Evolutionary conservation across 352 stramenopile species (phyloP).

Genomic region (Phytopythium boreale): DNA sequence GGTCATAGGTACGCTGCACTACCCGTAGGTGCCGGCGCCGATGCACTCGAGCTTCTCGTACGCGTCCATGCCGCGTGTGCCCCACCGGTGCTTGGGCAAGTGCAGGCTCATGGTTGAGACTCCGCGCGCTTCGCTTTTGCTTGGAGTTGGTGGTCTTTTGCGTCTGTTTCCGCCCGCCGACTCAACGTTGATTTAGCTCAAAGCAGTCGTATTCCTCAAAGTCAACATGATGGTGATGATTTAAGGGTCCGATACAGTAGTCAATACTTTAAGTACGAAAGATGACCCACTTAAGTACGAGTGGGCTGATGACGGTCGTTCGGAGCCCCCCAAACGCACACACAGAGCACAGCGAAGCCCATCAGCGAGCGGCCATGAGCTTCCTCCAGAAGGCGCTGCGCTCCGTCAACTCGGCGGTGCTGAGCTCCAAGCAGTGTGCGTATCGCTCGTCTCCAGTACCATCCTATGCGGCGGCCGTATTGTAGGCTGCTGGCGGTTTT

Average conservation of each 20-base stretch:
- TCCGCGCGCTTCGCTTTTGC: conserved; percentile 13
- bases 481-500: neutral
- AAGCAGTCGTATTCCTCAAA: too few relatives aligned
- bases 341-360: neutral
- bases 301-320: neutral
- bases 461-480: neutral
- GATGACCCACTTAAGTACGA: neutral
- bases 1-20: conserved; percentile 8
- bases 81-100: conserved; percentile 82
- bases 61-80: conserved; percentile 75
- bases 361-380: conserved; percentile 42
- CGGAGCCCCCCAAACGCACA: conserved; percentile 8
- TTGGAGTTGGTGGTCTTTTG: neutral
- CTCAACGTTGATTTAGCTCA: too few relatives aligned
- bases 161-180: neutral
- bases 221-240: too few relatives aligned
- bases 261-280: too few relatives aligned
- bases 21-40: conserved; percentile 87
- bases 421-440: conserved; percentile 83
- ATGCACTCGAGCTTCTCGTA: conserved; percentile 91
- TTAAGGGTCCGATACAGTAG: too few relatives aligned
- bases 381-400: conserved; percentile 66
- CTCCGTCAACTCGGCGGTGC: conserved; percentile 71
- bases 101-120: conserved; percentile 80
- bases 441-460: neutral